phyloP scores from a whole-genome alignment of 257 asterid species.

The Voacanga thouarsii region DNA sequence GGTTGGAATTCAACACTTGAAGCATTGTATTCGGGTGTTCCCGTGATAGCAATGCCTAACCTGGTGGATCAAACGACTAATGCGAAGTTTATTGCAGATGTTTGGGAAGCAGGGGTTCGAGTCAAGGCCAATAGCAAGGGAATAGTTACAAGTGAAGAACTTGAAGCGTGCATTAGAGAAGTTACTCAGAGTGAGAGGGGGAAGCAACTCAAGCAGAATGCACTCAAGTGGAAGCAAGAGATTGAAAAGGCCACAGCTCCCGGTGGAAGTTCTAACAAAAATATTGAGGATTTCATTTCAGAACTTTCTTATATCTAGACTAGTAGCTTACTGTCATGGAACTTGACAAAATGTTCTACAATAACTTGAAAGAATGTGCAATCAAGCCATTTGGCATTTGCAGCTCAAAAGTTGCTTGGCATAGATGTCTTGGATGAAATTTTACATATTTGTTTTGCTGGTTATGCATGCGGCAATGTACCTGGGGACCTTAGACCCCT shows the following conservation, averaged over 20 bases:
- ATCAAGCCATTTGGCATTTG: too few relatives aligned
- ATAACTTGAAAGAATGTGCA: too few relatives aligned
- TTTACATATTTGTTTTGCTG: too few relatives aligned
- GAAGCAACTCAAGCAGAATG: conserved; percentile 9
- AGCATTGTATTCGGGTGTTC: conserved; percentile 24
- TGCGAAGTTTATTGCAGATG: conserved; percentile 27
- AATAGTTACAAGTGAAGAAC: conserved; percentile 22
- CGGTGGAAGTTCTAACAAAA: conserved; percentile 38
- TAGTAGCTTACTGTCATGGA: too few relatives aligned
- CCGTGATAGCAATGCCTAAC: conserved; percentile 22
- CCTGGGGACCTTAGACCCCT: too few relatives aligned
- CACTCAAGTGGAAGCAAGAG: background rate
- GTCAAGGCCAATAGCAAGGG: conserved; percentile 7
- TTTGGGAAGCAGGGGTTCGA: conserved; percentile 25
- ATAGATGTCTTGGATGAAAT: too few relatives aligned
- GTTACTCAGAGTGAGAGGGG: conserved; percentile 18
- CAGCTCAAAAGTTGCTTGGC: too few relatives aligned
- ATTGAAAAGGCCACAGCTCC: conserved; percentile 22
- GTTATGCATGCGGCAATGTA: too few relatives aligned
- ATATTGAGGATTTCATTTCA: conserved; percentile 31
- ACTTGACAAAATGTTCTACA: too few relatives aligned
- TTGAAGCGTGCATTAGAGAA: conserved; percentile 13
- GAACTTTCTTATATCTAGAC: background rate
- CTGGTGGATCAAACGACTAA: conserved; percentile 23
- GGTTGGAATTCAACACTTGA: conserved; percentile 33